Conservation (phyloP, 352 stramenopile species). For the Phytophthora pistaciae region DNA sequence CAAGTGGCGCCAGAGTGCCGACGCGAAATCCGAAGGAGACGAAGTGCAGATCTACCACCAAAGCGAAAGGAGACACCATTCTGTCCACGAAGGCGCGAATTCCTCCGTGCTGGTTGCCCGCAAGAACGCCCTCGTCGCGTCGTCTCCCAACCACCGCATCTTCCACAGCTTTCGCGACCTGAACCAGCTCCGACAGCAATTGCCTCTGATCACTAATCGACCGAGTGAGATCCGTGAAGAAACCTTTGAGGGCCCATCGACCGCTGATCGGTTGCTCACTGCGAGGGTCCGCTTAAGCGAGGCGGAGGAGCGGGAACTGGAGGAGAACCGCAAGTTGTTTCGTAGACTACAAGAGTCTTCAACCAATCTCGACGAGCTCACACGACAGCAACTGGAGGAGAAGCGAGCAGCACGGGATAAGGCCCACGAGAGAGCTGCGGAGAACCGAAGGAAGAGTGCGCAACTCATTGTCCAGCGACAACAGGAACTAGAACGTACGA, state of each 20-base stretch:
- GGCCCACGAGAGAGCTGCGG: slow-evolving; percentile 40
- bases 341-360: slow-evolving; percentile 49
- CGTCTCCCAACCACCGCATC: slow-evolving; percentile 37
- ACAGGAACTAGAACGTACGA: slow-evolving; percentile 13
- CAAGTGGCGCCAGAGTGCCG: slow-evolving; percentile 50
- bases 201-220: slow-evolving; percentile 40
- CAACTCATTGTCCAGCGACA: slow-evolving; percentile 21
- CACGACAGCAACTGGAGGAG: slow-evolving; percentile 37
- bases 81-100: slow-evolving; percentile 11
- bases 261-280: slow-evolving; percentile 1
- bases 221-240: slow-evolving; percentile 16
- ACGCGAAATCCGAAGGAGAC: slow-evolving; percentile 21
- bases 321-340: slow-evolving; percentile 46
- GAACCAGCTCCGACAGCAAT: slow-evolving; percentile 49
- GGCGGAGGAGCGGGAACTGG: slow-evolving; percentile 17
- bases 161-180: slow-evolving; percentile 55
- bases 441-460: slow-evolving; percentile 39
- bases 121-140: slow-evolving; percentile 41
- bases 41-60: slow-evolving; percentile 15
- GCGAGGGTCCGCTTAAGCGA: slow-evolving; percentile 21
- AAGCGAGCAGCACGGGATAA: slow-evolving; percentile 40
- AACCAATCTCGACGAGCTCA: slow-evolving; percentile 44
- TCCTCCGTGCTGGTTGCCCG: slow-evolving; percentile 34
- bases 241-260: not conserved
- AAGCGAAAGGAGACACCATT: slow-evolving; percentile 23